Evolutionary conservation across 441 rosid genomes (phyloP).

Genomic region (Pelargonium australe): DNA sequence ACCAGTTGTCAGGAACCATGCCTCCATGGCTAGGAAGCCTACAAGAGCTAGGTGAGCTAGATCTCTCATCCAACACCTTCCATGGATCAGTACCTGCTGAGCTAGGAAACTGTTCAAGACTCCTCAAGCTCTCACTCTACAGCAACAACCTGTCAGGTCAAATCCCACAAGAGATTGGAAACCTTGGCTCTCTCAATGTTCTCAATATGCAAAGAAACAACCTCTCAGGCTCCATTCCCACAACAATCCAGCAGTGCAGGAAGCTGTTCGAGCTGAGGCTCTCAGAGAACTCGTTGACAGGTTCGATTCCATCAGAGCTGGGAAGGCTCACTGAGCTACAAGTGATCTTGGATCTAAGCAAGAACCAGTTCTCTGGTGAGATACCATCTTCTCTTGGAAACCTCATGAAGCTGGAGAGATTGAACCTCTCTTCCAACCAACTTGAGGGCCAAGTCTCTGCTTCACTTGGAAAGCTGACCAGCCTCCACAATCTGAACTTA

Average conservation of each 20-base stretch:
- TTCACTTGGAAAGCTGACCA: slow-evolving; percentile 61
- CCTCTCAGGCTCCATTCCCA: slow-evolving; percentile 62
- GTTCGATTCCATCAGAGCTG: slow-evolving; percentile 62
- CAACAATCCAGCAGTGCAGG: slow-evolving; percentile 55
- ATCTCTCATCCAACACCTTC: slow-evolving; percentile 66
- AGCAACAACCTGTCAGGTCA: slow-evolving; percentile 53
- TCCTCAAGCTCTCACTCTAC: slow-evolving; percentile 68
- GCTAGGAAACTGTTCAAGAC: slow-evolving; percentile 54
- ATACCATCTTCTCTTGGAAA: slow-evolving; percentile 63
- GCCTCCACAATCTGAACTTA: slow-evolving; percentile 67
- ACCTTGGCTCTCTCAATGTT: slow-evolving; percentile 62
- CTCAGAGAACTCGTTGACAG: slow-evolving; percentile 55
- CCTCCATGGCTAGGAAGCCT: slow-evolving; percentile 75
- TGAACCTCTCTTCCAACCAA: slow-evolving; percentile 65
- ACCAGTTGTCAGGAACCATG: slow-evolving; percentile 50
- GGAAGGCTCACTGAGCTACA: slow-evolving; percentile 73
- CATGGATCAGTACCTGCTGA: slow-evolving; percentile 53
- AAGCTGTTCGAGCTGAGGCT: slow-evolving; percentile 76
- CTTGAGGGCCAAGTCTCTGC: slow-evolving; percentile 60
- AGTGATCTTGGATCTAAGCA: slow-evolving; percentile 69
- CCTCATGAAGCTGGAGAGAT: slow-evolving; percentile 56
- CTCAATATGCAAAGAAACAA: slow-evolving; percentile 63
- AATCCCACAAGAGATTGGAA: slow-evolving; percentile 63
- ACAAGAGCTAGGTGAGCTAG: slow-evolving; percentile 66
- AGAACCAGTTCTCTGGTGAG: slow-evolving; percentile 47